Base-by-base conservation (phyloP, 805 yeast species). In the Kuraishia molischiana region DNA sequence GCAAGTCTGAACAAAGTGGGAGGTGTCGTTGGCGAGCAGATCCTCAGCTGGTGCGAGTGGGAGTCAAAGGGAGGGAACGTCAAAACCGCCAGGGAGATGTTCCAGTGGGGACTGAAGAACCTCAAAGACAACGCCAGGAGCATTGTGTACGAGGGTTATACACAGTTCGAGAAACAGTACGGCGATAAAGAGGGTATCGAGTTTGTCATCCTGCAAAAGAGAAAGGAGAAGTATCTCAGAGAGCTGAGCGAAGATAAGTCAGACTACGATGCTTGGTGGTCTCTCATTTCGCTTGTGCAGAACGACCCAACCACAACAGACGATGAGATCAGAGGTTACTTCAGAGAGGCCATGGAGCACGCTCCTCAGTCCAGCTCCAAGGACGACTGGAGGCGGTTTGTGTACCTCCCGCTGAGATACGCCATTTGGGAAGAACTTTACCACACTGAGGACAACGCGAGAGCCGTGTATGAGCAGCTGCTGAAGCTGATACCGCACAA, bases 211-310 rank as follows among this genome's bases (percentile, higher is more conserved):
- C 42, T 73, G 14, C 44, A 58, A 2, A 81, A 80, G 47, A 61
- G 95, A 41, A 69, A 66, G 42, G 54, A 64, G 5, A 62, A 62
- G 38, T 85, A 82, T 51, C 78, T 79, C 47, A 41, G 50, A 5
- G 15, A 19, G 10, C 28, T 40, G 32, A 29, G 15, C 11, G 46
- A 50, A 9, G 62, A 72, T 37, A 78, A 85, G 1, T 30, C 39
- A 0, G 84, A 85, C 57, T 78, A 75, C 54, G 92, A 83, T 48
- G 60, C 77, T 0, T 89, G 97, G 97, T 87, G 95, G 90, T 53
- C 72, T 0, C 79, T 78, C 48, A 41, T 85, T 2, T 64, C 70
- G 10, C 51, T 85, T 19, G 47, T 77, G 10, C 69, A 69, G 37
- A 64, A 67, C 19, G 50, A 51, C 4, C 48, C 63, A 15, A 45